Percentiles rank a stretch among this genome's conserved stretches.
Evolutionary conservation across 805 yeast genomes (phyloP).

Genomic region (Teunomyces tritomae): DNA sequence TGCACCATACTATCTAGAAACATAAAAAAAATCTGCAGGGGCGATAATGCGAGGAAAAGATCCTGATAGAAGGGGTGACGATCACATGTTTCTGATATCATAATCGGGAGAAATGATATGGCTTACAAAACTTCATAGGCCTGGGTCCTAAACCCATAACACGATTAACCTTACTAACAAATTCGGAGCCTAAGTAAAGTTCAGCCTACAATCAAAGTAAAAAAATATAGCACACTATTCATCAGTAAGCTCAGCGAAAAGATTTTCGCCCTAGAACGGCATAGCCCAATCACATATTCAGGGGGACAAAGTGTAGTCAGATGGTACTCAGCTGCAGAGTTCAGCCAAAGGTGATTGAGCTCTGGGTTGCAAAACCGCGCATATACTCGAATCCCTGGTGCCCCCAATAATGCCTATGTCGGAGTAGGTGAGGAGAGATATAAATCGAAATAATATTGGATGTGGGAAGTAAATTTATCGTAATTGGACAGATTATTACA

Average conservation of each 20-base stretch:
- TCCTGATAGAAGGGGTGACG: background rate
- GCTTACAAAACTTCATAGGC: background rate
- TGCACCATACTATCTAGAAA: background rate
- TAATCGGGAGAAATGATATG: background rate
- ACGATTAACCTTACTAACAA: background rate
- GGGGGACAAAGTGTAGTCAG: background rate
- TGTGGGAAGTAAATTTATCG: background rate
- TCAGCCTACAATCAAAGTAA: background rate
- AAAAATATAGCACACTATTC: background rate
- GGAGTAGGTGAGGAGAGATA: background rate
- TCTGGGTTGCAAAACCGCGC: background rate
- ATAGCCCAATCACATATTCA: background rate
- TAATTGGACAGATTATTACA: background rate
- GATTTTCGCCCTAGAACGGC: background rate
- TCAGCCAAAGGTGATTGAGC: background rate
- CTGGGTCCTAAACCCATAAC: background rate
- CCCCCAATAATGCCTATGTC: background rate
- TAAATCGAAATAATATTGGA: background rate
- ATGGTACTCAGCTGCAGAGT: background rate
- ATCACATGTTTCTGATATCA: background rate
- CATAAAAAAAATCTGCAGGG: background rate
- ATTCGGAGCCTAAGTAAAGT: background rate
- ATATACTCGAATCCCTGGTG: background rate
- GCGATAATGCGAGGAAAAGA: background rate
- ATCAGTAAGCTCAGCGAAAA: background rate